Conservation (phyloP, 2,329 filamentous ascomycete genomes). For the Apiospora kogelbergensis region DNA sequence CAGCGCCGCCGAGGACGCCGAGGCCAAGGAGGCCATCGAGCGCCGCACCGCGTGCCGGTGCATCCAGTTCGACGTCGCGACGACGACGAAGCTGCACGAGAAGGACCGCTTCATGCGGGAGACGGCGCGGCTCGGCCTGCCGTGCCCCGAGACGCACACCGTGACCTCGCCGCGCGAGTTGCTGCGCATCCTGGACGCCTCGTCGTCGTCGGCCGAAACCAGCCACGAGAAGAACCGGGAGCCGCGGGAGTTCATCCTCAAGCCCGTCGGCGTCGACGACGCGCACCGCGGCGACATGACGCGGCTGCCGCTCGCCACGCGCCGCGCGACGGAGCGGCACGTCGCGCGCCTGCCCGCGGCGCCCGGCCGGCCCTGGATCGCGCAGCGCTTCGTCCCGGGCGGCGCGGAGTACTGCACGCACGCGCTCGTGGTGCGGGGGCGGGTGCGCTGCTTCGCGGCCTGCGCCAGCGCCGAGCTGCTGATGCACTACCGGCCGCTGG, state of each 20-base stretch:
- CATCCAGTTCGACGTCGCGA: conserved; percentile 60
- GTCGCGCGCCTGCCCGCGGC: conserved; percentile 53
- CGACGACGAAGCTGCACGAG: conserved; percentile 60
- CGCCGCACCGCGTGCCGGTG: conserved; percentile 56
- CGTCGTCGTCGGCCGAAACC: background rate
- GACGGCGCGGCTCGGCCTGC: conserved; percentile 52
- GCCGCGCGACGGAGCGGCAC: conserved; percentile 53
- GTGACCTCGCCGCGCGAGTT: conserved; percentile 55
- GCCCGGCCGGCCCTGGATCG: conserved; percentile 56
- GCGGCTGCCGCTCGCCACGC: conserved; percentile 56
- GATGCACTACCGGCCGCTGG: conserved; percentile 66
- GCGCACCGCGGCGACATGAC: conserved; percentile 61
- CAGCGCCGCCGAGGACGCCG: conserved; percentile 64
- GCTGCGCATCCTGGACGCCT: conserved; percentile 48
- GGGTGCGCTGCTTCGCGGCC: conserved; percentile 65
- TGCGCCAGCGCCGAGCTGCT: conserved; percentile 62
- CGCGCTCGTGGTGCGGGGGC: conserved; percentile 63
- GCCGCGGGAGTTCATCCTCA: conserved; percentile 60
- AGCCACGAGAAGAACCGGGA: conserved; percentile 18
- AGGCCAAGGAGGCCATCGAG: conserved; percentile 62
- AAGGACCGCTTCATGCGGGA: conserved; percentile 66
- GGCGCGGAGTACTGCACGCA: conserved; percentile 72
- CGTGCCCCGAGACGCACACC: conserved; percentile 50
- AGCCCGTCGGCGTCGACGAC: conserved; percentile 64
- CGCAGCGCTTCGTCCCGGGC: conserved; percentile 65